Evolutionary conservation across 495 filamentous ascomycete species (phyloP), one percentile per base, ranked within the genome.

Genomic region (Rostrohypoxylon terebratum): DNA sequence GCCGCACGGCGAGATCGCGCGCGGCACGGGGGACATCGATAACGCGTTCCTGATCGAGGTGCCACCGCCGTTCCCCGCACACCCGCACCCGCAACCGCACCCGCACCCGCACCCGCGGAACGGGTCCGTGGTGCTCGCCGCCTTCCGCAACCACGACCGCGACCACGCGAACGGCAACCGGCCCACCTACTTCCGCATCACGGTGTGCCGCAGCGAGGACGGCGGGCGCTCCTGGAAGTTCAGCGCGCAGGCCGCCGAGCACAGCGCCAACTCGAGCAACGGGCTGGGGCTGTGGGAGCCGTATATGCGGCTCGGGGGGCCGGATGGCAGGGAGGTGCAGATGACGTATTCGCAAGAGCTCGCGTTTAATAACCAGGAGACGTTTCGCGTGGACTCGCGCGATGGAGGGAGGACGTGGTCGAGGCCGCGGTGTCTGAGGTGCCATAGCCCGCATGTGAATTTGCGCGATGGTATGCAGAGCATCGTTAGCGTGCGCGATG

Each of bases 141-240:
- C 88, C 0, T 91, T 90, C 76, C 83, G 89, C n/a, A 90, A 91
- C 75, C 89, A 91, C 71, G 84, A 87, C 63, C 75, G 80, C 9
- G 63, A 78, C 20, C 76, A 31, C 33, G 18, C 55, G 9, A 54
- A 63, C 4, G 76, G 78, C 4, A 42, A 42, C 20, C 80, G 76
- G 1, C 82, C 79, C 20, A 87, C 83, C 0, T 81, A 84, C 72
- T 90, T 86, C 79, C 88, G 88, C 23, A 90, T 91, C 74, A 89
- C 87, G 0, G 82, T 90, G 13, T 90, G 86, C 70, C 80, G 82
- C 40, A 89, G 87, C 23, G 77, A 65, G 10, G 87, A 91, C 71
- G 82, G 80, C 50, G 89, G 87, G 0, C 77, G 72, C 1, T 81
- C 77, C 0, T 91, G 88, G 89, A 59, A 59, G 3, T 90, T 82